These are phyloP conservation scores for Macrocybe gigantea DNA, from an alignment of 768 basidiomycete genomes.

Conservation along the genomic window DNA sequence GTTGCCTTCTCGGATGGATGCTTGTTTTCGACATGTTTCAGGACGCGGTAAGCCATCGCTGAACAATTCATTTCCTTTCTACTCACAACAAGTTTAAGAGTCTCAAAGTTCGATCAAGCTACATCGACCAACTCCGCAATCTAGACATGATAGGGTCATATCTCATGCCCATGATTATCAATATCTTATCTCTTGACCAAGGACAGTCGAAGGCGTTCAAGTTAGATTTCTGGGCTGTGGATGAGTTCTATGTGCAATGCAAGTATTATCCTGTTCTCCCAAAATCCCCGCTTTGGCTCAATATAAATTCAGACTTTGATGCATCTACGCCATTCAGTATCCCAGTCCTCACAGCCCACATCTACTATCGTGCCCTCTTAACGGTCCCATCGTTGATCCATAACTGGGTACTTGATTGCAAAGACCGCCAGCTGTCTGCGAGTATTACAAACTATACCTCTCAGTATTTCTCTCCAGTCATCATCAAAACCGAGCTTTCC, in stretches of 20 bases:
- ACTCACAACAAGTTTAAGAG: constrained; percentile 46
- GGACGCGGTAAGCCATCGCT: constrained; percentile 57
- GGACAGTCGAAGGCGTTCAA: constrained; percentile 67
- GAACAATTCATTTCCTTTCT: not conserved
- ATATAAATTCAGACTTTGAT: constrained; percentile 47
- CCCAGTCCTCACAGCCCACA: constrained; percentile 72
- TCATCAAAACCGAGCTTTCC: constrained; percentile 79
- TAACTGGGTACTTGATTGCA: constrained; percentile 80
- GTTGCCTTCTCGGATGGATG: constrained; percentile 85
- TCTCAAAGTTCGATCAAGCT: constrained; percentile 76
- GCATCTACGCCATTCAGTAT: constrained; percentile 44
- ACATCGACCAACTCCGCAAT: constrained; percentile 80
- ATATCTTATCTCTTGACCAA: constrained; percentile 59
- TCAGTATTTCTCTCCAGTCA: constrained; percentile 80
- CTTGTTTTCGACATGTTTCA: constrained; percentile 79
- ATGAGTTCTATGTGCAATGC: constrained; percentile 79
- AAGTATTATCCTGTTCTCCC: constrained; percentile 16
- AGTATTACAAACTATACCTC: constrained; percentile 77
- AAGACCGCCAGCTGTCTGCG: constrained; percentile 81
- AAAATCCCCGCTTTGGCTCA: not conserved
- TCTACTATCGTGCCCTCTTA: constrained; percentile 84
- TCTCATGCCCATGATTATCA: constrained; percentile 72
- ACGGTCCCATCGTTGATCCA: constrained; percentile 83
- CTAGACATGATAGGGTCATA: constrained; percentile 52
- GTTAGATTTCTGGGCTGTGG: constrained; percentile 79